These are phyloP conservation scores for Polygonum maritimum DNA, from an alignment of 148 eudicot species.

Conservation along the genomic window DNA sequence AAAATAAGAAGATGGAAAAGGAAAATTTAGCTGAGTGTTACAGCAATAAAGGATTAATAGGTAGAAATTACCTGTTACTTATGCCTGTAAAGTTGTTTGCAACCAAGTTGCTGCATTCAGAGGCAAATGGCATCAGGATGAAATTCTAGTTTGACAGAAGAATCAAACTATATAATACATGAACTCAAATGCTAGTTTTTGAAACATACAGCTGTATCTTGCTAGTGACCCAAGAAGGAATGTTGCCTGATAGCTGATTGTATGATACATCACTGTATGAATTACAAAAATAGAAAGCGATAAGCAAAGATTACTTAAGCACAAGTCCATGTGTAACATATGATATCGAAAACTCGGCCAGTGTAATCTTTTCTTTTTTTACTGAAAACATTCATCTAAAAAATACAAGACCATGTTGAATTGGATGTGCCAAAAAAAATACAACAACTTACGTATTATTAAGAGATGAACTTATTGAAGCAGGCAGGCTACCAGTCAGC, in stretches of 20 bases:
- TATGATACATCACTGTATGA: conserved; percentile 80
- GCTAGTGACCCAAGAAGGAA: conserved; percentile 63
- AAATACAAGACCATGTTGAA: too few relatives aligned
- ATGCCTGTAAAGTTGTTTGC: conserved; percentile 64
- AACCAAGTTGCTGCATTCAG: conserved; percentile 64
- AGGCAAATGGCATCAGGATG: neutral
- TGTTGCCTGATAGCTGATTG: conserved; percentile 65
- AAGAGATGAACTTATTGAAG: conserved; percentile 39
- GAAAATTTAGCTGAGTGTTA: too few relatives aligned
- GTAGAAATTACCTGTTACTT: conserved; percentile 39
- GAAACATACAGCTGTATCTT: conserved; percentile 57
- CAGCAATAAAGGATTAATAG: neutral
- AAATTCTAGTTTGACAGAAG: too few relatives aligned
- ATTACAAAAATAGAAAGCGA: conserved; percentile 1
- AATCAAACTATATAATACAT: too few relatives aligned
- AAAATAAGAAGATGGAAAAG: too few relatives aligned
- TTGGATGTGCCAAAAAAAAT: too few relatives aligned
- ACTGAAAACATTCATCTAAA: too few relatives aligned
- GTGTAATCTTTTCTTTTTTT: too few relatives aligned
- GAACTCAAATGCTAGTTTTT: neutral
- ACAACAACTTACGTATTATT: conserved; percentile 41
- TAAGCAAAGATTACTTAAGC: neutral
- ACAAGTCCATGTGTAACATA: too few relatives aligned
- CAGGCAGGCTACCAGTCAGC: conserved; percentile 57
- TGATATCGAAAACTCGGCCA: too few relatives aligned